Base-by-base conservation (phyloP, 441 rosid genomes). In the Adansonia rubrostipa region DNA sequence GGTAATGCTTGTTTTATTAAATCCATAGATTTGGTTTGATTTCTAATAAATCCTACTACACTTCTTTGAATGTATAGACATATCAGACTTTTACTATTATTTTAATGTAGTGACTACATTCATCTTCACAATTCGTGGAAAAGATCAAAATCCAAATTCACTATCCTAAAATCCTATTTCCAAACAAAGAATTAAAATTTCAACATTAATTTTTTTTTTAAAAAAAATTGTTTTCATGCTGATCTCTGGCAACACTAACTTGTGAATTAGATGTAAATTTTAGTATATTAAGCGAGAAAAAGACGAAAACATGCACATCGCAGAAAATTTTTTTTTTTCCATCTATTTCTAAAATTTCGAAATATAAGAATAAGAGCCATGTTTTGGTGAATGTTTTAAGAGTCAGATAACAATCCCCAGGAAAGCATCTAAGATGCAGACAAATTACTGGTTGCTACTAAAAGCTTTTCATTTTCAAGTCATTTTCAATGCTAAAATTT, bases 221-320 rank as follows among this genome's bases (percentile, higher is more conserved):
- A 15, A 56, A 28, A 15, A 5, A 9, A 8, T 2, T 5, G 9
- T 60, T 22, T n/a, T n/a, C n/a, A 8, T n/a, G 62, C 15, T 24
- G 62, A 71, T n/a, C 75, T 53, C 22, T 33, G 9, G 62, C 22
- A 33, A 53, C 14, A 47, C 24, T 6, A 50, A 22, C 58, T 70
- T 28, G 62, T 28, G 24, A 53, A 28, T 8, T 71, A 54, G 62
- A 28, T 33, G 13, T 45, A 71, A 50, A 71, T 28, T 2, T 22
- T 28, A 53, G 61, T 8, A 71, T 53, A 51, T 71, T 53, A 33
- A 53, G 17, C 62, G 15, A 53, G 47, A 51, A 51, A 70, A 71
- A 9, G 61, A 71, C 47, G 53, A 28, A 33, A 71, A 0, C 48
- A 71, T 4, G 33, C 24, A 71, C 9, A 71, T 28, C 33, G 22